Base-by-base conservation (phyloP, 495 filamentous ascomycete genomes). In the Cercophora scortea region DNA sequence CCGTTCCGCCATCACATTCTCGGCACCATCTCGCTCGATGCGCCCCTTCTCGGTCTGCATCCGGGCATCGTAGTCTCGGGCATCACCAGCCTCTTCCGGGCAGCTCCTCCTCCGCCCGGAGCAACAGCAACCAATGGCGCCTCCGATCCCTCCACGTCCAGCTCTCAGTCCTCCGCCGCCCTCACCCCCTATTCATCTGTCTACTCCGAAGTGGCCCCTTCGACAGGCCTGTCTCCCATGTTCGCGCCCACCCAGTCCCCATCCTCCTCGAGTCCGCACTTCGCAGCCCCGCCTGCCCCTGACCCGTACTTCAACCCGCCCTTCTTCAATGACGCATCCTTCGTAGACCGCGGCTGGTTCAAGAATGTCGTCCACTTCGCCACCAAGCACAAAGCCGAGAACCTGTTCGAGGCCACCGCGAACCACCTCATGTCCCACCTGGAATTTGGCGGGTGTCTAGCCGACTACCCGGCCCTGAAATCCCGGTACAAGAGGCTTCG, bases 31-130 rank as follows among this genome's bases (percentile, higher is more conserved):
- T 86, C 84, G 47, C 85, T 95, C 50, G 92, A 97, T 66, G 85
- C 85, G 0, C 92, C 92, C 0, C 85, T 93, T 43, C 73, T 96
- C 3, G 92, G 92, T 0, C 84, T 97, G 55, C 90, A 97, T 67
- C 90, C 90, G 0, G 87, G 91, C 1, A 81, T 97, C 17, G 79
- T 97, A 12, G 76, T 82, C 3, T 85, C 86, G 16, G 90, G 91
- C 2, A 78, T 95, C 17, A 73, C 79, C 3, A 90, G 88, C 59
- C 71, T 94, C 8, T 90, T 95, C 62, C 78, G 79, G 16, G 77
- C 79, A 10, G 76, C 81, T 41, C 64, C 79, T 45, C 64, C 70
- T 50, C 57, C 69, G 1, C 59, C 71, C 18, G 50, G 47, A 3
- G 35, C 51, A 36, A 41, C 56, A 58, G 10, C 10, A 33, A 18